A percentile compares a stretch with the other conserved stretches of the same genome.
These are phyloP conservation scores for Fremontodendron californicum DNA, from an alignment of 345 rosid species.

Conservation along the genomic window DNA sequence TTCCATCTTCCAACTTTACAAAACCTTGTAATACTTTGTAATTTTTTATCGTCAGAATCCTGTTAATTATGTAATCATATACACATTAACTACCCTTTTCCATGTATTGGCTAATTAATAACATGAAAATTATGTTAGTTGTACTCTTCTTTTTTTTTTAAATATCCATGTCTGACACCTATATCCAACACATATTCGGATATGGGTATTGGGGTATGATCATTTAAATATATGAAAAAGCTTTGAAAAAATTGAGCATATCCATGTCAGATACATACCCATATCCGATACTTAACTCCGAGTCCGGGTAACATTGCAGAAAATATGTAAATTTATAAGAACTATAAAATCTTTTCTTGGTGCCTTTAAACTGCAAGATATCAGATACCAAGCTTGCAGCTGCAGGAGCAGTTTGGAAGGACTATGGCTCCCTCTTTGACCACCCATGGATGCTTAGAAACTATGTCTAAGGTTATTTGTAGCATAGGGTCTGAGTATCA, in stretches of 20 bases:
- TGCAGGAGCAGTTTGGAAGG: neutral
- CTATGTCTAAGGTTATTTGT: neutral
- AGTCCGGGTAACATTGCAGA: too few species aligned
- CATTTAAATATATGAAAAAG: too few species aligned
- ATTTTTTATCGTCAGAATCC: neutral
- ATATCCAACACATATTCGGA: too few species aligned
- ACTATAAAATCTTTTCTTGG: neutral
- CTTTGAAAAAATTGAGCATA: too few species aligned
- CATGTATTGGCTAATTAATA: neutral
- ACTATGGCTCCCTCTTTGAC: slow-evolving; percentile 8
- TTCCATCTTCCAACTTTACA: neutral
- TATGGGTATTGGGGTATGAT: too few species aligned
- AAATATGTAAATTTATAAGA: neutral
- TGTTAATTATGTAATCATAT: neutral
- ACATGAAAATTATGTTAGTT: neutral
- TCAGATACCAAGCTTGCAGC: neutral
- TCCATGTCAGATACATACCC: too few species aligned
- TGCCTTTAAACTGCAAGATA: neutral
- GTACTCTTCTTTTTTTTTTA: too few species aligned
- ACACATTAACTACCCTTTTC: neutral
- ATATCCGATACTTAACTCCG: too few species aligned
- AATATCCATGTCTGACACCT: too few species aligned
- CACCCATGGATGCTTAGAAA: slow-evolving; percentile 22
- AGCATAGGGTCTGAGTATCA: neutral
- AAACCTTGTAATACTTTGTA: too few species aligned